phyloP scores from a whole-genome alignment of 345 rosid genomes.

The Rhizophora apiculata region DNA sequence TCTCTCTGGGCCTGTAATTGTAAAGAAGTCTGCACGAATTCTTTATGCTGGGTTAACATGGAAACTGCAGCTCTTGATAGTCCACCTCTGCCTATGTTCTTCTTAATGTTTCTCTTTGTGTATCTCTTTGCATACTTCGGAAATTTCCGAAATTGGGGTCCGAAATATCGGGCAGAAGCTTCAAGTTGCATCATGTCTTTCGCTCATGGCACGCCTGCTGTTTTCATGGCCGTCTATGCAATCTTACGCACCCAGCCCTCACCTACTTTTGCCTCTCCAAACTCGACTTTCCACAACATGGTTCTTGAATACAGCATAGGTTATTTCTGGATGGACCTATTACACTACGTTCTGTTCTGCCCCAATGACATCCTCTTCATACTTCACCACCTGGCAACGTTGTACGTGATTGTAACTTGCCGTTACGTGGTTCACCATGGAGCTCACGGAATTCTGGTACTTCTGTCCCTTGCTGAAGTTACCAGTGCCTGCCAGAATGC shows the following conservation, averaged over 20 bases:
- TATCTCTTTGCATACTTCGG: slow-evolving; percentile 48
- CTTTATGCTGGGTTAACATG: slow-evolving; percentile 21
- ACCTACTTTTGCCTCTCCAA: slow-evolving; percentile 46
- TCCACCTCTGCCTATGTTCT: slow-evolving; percentile 30
- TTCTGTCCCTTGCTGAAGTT: slow-evolving; percentile 67
- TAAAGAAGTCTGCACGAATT: not conserved
- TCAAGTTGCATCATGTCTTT: slow-evolving; percentile 73
- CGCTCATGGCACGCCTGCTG: slow-evolving; percentile 80
- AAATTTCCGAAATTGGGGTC: slow-evolving; percentile 60
- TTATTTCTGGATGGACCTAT: slow-evolving; percentile 67
- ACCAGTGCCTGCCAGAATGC: slow-evolving; percentile 77
- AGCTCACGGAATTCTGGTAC: slow-evolving; percentile 56
- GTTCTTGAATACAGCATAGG: slow-evolving; percentile 79
- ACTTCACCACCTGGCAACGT: slow-evolving; percentile 73
- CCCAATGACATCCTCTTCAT: slow-evolving; percentile 69
- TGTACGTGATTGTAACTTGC: slow-evolving; percentile 67
- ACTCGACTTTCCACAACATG: slow-evolving; percentile 42
- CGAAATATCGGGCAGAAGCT: slow-evolving; percentile 48
- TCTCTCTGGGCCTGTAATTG: not conserved
- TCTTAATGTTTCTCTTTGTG: slow-evolving; percentile 39
- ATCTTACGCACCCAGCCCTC: slow-evolving; percentile 18
- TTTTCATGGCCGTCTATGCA: slow-evolving; percentile 48
- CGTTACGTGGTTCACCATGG: slow-evolving; percentile 52
- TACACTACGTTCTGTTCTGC: slow-evolving; percentile 61
- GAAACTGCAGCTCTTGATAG: slow-evolving; percentile 16